Conservation (phyloP, 225 moss, liverwort and hornwort species). For the Physcomitrellopsis africana region DNA sequence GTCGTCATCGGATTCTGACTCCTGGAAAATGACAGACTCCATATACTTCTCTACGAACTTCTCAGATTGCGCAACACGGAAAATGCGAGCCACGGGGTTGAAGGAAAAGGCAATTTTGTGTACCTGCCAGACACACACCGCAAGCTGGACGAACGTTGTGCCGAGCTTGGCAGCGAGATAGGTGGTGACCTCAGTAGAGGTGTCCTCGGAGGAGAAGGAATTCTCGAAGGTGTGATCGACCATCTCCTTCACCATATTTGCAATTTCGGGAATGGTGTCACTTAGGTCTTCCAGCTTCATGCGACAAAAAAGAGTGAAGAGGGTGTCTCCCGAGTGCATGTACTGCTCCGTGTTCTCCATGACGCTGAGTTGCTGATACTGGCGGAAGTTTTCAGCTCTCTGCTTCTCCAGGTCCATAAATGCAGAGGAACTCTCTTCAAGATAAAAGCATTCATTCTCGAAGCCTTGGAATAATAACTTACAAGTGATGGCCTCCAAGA, state of each 20-base stretch:
- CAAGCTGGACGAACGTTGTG: constrained; percentile 43
- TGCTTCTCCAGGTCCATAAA: constrained; percentile 45
- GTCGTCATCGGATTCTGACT: constrained; percentile 41
- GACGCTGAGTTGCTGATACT: constrained; percentile 32
- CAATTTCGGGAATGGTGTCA: constrained; percentile 40
- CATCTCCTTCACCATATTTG: constrained; percentile 32
- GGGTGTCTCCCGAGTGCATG: constrained; percentile 15
- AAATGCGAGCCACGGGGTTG: constrained; percentile 44
- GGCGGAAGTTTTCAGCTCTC: constrained; percentile 43
- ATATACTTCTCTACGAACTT: constrained; percentile 44
- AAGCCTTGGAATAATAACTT: constrained; percentile 45
- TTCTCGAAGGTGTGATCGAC: constrained; percentile 22
- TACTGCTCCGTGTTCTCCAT: constrained; percentile 26
- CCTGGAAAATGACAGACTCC: constrained; percentile 47
- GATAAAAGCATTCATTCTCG: constrained; percentile 49
- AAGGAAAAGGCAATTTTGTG: constrained; percentile 55
- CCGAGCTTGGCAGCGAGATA: constrained; percentile 25
- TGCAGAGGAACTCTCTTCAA: constrained; percentile 31
- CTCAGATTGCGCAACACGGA: constrained; percentile 38
- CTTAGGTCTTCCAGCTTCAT: constrained; percentile 40
- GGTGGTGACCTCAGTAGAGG: constrained; percentile 8
- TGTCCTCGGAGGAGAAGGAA: constrained; percentile 18
- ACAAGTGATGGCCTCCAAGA: constrained; percentile 44
- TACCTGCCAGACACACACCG: constrained; percentile 49
- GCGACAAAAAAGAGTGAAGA: constrained; percentile 41